phyloP scores from a whole-genome alignment of 371 early-diverging fungal genomes.

The Smittium culicis region DNA sequence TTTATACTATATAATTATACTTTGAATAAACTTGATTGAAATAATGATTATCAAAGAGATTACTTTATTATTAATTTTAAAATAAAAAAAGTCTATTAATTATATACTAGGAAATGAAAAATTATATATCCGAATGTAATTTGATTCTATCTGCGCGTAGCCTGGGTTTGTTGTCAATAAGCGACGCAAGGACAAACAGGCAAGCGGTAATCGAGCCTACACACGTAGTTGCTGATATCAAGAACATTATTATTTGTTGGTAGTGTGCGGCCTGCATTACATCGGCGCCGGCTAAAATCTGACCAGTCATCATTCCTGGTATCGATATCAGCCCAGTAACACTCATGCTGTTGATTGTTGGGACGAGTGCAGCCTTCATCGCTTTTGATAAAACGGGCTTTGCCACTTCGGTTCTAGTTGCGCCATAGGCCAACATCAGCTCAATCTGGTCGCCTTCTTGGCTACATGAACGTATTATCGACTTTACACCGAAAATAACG shows the following conservation, averaged over 20 bases:
- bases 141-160: slow-evolving; percentile 45
- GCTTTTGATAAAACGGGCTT: slow-evolving; percentile 54
- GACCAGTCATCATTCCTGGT: slow-evolving; percentile 85
- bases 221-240: slow-evolving; percentile 58
- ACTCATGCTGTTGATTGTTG: slow-evolving; percentile 68
- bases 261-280: slow-evolving; percentile 64
- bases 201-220: slow-evolving; percentile 47
- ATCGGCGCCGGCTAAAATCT: slow-evolving; percentile 67
- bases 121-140: not conserved
- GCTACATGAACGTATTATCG: slow-evolving; percentile 43
- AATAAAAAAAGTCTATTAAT: too few species aligned
- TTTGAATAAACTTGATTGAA: too few species aligned
- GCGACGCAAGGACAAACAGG: slow-evolving; percentile 41
- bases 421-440: slow-evolving; percentile 61
- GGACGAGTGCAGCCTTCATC: slow-evolving; percentile 59
- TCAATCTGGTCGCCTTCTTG: slow-evolving; percentile 59
- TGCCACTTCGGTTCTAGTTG: slow-evolving; percentile 72
- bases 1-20: too few species aligned
- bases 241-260: slow-evolving; percentile 69
- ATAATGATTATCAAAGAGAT: too few species aligned
- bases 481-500: slow-evolving; percentile 58
- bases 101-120: too few species aligned
- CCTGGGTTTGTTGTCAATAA: slow-evolving; percentile 44
- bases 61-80: too few species aligned
- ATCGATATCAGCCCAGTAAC: slow-evolving; percentile 77